Base-by-base conservation (phyloP, 2,329 filamentous ascomycete genomes). In the Amesomyces nigricolor region DNA sequence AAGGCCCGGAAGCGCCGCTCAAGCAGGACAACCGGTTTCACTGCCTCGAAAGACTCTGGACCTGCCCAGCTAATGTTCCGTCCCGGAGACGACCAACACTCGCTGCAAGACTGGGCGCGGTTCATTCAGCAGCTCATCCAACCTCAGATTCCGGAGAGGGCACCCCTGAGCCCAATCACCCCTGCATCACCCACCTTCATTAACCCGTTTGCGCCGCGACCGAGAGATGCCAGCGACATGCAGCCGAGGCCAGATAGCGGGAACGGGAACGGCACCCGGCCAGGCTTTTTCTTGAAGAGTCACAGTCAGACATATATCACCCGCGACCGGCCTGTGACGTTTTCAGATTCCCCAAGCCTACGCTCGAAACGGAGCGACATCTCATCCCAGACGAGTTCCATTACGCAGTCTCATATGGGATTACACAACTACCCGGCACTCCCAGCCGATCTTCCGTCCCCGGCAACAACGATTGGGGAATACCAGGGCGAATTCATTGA, bases 1-100 rank as follows among this genome's bases (percentile, higher is more conserved):
- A 85, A 82, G 66, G 72, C 83, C 59, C 78, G 81, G 53, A 86
- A 85, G 63, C 78, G 83, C 48, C 76, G 83, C 57, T 86, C 83
- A 46, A 86, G 83, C 61, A 76, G 83, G 58, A 80, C 83, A 3
- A 77, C 79, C 4, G 80, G 79, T 3, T 71, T 86, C 19, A 77
- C 77, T 9, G 68, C 72, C 6, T 75, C 70, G 55, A 82, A 78
- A 64, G 78, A 82, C 14, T 70, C 74, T 1, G 68, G 71, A 8
- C 70, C 75, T 2, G 74, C 72, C 8, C 77, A 75, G 0, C 67
- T 87, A 2, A 78, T 78, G 70, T 86, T 87, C 59, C 80, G 83
- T 32, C 71, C 75, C 0, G 71, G 76, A 4, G 79, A 85, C 16
- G 79, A 83, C 53, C 72, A 73, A 39, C 71, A 74, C 45, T 74